Evolutionary conservation across 177 flowering plant species (phyloP), one percentile per base, ranked within the genome.

Genomic region (Vitis hybrid): DNA sequence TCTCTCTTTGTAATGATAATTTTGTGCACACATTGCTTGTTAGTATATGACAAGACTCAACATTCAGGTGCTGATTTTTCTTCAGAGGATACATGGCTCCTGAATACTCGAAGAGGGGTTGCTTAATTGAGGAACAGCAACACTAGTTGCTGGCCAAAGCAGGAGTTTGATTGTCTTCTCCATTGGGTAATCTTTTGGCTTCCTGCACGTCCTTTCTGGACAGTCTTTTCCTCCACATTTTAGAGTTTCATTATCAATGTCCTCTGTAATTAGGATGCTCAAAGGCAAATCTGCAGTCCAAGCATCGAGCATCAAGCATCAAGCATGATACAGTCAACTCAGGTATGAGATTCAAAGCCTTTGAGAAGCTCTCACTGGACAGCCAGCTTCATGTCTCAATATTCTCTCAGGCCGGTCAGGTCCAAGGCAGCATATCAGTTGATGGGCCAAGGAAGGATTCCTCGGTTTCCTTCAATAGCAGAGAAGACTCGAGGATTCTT

Each of bases 31-130:
- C 32, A 57, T 14, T 24, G 27, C 27, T 24, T 24, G 27, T 24
- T 24, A 2, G 3, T 24, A 24, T 24, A 24, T 24, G 0, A 24
- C 27, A 24, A 24, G 27, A 24, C 27, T 24, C 27, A 24, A 24
- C 27, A 24, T 24, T 24, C 3, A 24, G 27, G 27, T 24, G 27
- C 46, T 21, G 27, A 14, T 67, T 61, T 15, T 19, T 18, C 64
- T 83, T 56, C 84, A 92, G 97, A 68, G 98, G 98, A 49, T 93
- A 93, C 67, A 93, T 93, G 97, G 98, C 94, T 48, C 98, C 97
- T 15, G 98, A 93, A 75, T 93, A 91, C 74, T 97, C 97, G 27
- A 90, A 87, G 94, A 80, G 97, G 68, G 98, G 98, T 52, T 87
- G 90, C 75, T 77, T 93, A 74, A 93, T 93, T 0, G 87, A 88